Evolutionary conservation across 2,329 filamentous ascomycete species (phyloP).

Genomic region (Periconia sp.): DNA sequence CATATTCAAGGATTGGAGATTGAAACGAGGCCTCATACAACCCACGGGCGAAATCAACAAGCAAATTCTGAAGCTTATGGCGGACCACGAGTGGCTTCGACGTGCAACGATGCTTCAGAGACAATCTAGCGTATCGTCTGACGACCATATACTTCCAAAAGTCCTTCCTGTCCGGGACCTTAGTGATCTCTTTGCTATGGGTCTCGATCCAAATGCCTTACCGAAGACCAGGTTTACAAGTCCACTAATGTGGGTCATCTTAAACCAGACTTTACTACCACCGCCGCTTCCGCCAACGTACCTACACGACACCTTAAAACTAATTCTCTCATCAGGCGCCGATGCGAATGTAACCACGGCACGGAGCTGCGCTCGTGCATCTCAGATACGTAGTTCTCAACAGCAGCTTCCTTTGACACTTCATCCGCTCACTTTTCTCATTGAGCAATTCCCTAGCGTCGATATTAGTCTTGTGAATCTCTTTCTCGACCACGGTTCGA

Average conservation of each 20-base stretch:
- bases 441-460: slow-evolving; percentile 28
- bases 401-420: slow-evolving; percentile 12
- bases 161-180: slow-evolving; percentile 29
- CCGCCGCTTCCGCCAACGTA: slow-evolving; percentile 23
- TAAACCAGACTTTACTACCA: slow-evolving; percentile 23
- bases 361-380: slow-evolving; percentile 13
- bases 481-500: slow-evolving; percentile 27
- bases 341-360: slow-evolving; percentile 27
- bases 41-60: slow-evolving; percentile 17
- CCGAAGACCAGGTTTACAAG: slow-evolving; percentile 19
- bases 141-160: slow-evolving; percentile 18
- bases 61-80: slow-evolving; percentile 26
- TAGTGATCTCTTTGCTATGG: slow-evolving; percentile 28
- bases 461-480: slow-evolving; percentile 28
- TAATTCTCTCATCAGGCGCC: slow-evolving; percentile 21
- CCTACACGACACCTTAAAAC: slow-evolving; percentile 22
- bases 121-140: slow-evolving; percentile 12
- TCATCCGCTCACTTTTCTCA: slow-evolving; percentile 30
- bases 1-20: slow-evolving; percentile 31
- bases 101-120: slow-evolving; percentile 25
- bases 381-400: slow-evolving; percentile 14
- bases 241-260: slow-evolving; percentile 30
- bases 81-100: slow-evolving; percentile 34
- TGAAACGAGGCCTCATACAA: slow-evolving; percentile 14
- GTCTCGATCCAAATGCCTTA: slow-evolving; percentile 28